Base-by-base conservation (phyloP, 192 early-diverging fungal genomes). In the Podila minutissima region DNA sequence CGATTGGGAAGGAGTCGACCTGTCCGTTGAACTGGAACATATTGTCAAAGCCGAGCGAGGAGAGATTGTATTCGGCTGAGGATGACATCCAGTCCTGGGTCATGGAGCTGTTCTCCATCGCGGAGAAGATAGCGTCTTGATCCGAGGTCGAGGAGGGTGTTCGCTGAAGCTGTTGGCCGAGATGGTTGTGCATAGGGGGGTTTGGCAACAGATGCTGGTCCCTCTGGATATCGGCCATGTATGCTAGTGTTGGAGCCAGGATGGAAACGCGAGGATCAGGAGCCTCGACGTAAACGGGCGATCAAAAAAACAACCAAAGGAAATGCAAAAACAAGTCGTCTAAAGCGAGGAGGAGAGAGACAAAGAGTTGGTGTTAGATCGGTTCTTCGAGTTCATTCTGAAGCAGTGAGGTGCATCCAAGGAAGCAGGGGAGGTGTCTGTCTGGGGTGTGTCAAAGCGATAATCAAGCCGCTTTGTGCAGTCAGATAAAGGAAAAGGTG, bases 1-100 rank as follows among this genome's bases (percentile, higher is more conserved):
- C 77, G 35, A 81, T 81, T 15, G 70, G 71, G 62, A 73, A 81
- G 4, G 77, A 10, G 29, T 81, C 77, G 5, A 66, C 38, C 62
- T 81, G 77, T 5, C 71, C 67, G 22, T 66, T 73, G 58, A 73
- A 81, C 46, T 72, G 67, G 37, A 81, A 81, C 62, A 81, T 73
- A 46, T 24, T 67, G 37, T 81, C 77, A n/a, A 81, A 81, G 11
- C 77, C 77, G 24, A 81, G 77, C 35, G 70, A 69, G 24, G 77
- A 68, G 31, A 81, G 67, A 35, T 81, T 73, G 46, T 64, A 73
- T 9, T 81, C 77, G 15, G 65, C 6, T n/a, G 77, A 38, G 17
- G 77, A 62, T 19, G 66, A 62, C 37, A 72, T 73, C 77, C 77
- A 81, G 26, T 81, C 77, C 35, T 68, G 71, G 62, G 62, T 24